These are phyloP conservation scores for Zygosaccharomyces kombuchaensis DNA, from an alignment of 805 yeast species.

Conservation along the genomic window DNA sequence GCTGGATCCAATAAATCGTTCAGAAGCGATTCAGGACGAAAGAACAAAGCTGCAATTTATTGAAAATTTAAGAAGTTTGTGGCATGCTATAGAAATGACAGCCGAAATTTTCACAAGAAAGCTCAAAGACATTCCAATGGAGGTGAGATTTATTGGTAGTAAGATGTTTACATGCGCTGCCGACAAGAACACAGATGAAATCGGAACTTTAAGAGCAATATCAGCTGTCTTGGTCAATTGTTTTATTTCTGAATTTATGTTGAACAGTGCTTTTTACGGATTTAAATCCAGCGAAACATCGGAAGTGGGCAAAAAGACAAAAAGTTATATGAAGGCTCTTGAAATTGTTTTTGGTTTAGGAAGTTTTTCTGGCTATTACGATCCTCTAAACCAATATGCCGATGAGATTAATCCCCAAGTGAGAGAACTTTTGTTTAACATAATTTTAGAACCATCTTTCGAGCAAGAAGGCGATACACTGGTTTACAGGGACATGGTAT, in stretches of 20 bases:
- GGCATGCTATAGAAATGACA: constrained; percentile 65
- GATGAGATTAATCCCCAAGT: constrained; percentile 30
- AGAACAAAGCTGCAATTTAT: constrained; percentile 70
- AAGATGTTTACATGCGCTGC: constrained; percentile 40
- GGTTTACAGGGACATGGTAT: constrained; percentile 32
- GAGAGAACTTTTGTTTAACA: constrained; percentile 22
- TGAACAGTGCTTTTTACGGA: constrained; percentile 25
- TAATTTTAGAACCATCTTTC: constrained; percentile 30
- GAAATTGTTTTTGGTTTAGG: constrained; percentile 27
- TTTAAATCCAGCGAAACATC: constrained; percentile 5
- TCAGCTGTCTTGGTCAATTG: constrained; percentile 33
- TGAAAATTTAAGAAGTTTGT: constrained; percentile 62
- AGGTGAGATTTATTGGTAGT: constrained; percentile 52
- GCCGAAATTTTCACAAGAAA: constrained; percentile 43
- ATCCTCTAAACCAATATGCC: constrained; percentile 34
- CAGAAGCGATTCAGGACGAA: constrained; percentile 76
- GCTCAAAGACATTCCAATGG: constrained; percentile 49
- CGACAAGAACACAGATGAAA: constrained; percentile 51
- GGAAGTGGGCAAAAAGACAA: constrained; percentile 17
- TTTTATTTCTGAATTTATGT: constrained; percentile 25
- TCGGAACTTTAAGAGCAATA: constrained; percentile 61
- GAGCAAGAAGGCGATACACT: constrained; percentile 29
- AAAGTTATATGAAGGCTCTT: constrained; percentile 19
- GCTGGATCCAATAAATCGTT: constrained; percentile 40
- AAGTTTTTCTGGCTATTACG: constrained; percentile 28